Percentiles rank a stretch among this genome's conserved stretches.
These are phyloP conservation scores for Hypoxylon sp. DNA, from an alignment of 2,329 filamentous ascomycete species.

Conservation along the genomic window DNA sequence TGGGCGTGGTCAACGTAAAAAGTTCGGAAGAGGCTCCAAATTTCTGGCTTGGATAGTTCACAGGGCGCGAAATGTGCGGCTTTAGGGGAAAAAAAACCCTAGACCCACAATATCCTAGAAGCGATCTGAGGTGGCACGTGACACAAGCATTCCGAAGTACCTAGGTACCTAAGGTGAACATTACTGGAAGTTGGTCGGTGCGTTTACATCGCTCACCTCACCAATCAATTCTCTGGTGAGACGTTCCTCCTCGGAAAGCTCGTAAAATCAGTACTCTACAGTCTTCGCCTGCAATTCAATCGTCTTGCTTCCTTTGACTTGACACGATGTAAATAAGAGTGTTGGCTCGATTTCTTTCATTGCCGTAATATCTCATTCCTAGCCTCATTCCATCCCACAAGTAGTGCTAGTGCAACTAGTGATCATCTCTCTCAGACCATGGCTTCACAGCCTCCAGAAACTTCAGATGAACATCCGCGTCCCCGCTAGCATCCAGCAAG, in stretches of 20 bases:
- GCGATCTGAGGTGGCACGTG: slow-evolving; percentile 27
- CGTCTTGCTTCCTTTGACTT: not conserved
- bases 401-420: slow-evolving; percentile 43
- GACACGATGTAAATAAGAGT: not conserved
- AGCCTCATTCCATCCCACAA: not conserved
- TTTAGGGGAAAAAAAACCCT: slow-evolving; percentile 39
- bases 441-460: slow-evolving; percentile 56
- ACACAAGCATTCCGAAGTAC: not conserved
- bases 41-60: slow-evolving; percentile 28
- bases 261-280: no score
- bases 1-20: slow-evolving; percentile 31
- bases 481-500: slow-evolving; percentile 54
- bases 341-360: not conserved
- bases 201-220: no score
- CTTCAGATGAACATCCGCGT: slow-evolving; percentile 53
- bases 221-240: no score
- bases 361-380: not conserved
- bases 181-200: no score
- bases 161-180: not conserved
- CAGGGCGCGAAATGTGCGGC: slow-evolving; percentile 36
- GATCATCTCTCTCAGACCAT: slow-evolving; percentile 56
- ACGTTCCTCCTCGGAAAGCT: no score
- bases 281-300: not conserved
- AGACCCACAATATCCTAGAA: slow-evolving; percentile 37
- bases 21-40: slow-evolving; percentile 34